Base-by-base conservation (phyloP, 163 green algal species). In the Coccomyxa subellipsoidea region DNA sequence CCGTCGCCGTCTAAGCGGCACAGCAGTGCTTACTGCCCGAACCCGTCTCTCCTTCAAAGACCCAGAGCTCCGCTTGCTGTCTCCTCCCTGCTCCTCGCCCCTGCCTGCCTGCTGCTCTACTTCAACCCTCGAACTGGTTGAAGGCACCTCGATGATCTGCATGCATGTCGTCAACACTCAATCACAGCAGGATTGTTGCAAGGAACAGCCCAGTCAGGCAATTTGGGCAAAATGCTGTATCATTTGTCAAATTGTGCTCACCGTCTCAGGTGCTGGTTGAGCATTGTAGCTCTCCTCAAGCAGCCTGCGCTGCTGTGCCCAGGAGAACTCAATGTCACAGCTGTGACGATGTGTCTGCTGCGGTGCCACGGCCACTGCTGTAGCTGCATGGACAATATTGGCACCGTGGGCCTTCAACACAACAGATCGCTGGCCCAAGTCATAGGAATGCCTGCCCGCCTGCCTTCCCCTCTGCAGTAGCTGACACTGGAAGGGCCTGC, bases 271-370 rank as follows among this genome's bases (percentile, higher is more conserved):
- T 27, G 70, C 70, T 38, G 70, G 18, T 40, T 12, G 21, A 10
- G 70, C 70, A 39, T 47, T 31, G 32, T 77, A 77, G 70, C 70
- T 77, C 32, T 40, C 70, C 32, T 77, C 70, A 3, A 77, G 34
- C 4, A 77, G 29, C 5, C 70, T 38, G 2, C 70, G 32, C 32
- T 40, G 70, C 25, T 77, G 31, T 34, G 23, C 32, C 70, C 66
- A 73, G 1, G 66, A 73, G 18, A 73, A 32, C 66, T 73, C 66
- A 34, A 73, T 73, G 66, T 73, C 66, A 73, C 66, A 32, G 27
- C 66, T 73, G 1, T 23, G 2, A 3, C 27, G 66, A 18, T 34
- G 18, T 32, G n/a, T 34, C 66, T 73, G 66, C 66, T 73, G 66
- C n/a, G 29, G 29, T 4, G 66, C 66, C 29, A 73, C 2, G 15